phyloP scores from a whole-genome alignment of 2,329 filamentous ascomycete genomes.

The Verticillium alfalfae region DNA sequence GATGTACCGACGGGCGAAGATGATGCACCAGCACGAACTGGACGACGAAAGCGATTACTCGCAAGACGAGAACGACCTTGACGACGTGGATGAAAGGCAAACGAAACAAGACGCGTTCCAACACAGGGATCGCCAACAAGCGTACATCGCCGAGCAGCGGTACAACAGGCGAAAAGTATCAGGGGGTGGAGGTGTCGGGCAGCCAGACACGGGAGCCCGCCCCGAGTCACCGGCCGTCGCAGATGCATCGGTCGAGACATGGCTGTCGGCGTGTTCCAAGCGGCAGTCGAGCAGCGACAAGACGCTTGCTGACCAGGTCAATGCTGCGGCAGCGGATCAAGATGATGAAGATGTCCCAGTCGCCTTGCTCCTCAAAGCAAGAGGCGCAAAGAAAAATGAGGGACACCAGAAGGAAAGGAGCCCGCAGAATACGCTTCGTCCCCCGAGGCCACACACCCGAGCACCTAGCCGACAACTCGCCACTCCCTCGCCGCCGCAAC shows the following conservation, averaged over 20 bases:
- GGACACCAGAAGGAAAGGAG: not conserved
- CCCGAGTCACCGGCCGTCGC: not conserved
- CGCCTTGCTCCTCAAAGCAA: not conserved
- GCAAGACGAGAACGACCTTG: not conserved
- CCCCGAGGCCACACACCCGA: not conserved
- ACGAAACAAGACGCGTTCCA: not conserved
- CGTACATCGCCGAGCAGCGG: not conserved
- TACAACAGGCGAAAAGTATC: not conserved
- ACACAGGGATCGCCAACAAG: not conserved
- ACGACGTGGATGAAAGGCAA: not conserved
- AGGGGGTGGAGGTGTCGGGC: not conserved
- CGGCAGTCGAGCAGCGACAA: not conserved
- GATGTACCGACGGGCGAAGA: not conserved
- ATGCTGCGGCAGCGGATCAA: not conserved
- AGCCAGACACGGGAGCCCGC: not conserved
- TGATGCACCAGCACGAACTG: not conserved
- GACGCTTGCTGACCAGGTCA: not conserved
- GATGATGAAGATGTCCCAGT: not conserved
- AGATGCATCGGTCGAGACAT: not conserved
- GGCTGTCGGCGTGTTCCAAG: not conserved
- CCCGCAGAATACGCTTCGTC: not conserved
- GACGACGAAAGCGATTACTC: not conserved
- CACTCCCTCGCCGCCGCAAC: not conserved
- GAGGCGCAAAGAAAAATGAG: not conserved
- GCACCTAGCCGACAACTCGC: not conserved